Evolutionary conservation across 768 basidiomycete species (phyloP).

Genomic region (Tulasnella sp.): DNA sequence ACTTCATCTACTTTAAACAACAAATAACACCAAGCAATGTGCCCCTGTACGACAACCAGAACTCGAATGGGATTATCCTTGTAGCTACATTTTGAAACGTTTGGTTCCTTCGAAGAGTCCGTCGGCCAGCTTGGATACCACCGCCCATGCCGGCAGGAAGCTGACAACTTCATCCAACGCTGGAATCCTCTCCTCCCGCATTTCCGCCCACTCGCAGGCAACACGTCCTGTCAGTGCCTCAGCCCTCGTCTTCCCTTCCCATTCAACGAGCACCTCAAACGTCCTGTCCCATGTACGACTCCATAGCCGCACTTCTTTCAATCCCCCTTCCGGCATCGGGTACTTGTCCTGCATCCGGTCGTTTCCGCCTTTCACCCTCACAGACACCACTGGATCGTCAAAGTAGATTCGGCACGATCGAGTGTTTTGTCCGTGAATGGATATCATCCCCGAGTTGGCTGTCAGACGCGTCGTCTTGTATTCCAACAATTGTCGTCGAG

Average conservation of each 20-base stretch:
- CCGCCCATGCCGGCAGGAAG: slow-evolving; percentile 57
- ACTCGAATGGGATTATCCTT: not conserved
- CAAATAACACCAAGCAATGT: too few relatives aligned
- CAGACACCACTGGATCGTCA: slow-evolving; percentile 34
- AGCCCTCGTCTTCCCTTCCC: slow-evolving; percentile 26
- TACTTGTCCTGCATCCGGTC: slow-evolving; percentile 34
- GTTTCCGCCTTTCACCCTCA: slow-evolving; percentile 31
- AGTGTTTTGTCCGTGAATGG: slow-evolving; percentile 45
- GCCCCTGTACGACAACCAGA: not conserved
- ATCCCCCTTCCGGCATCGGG: slow-evolving; percentile 29
- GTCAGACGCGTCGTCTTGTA: slow-evolving; percentile 31
- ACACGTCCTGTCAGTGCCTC: slow-evolving; percentile 33
- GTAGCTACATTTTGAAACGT: slow-evolving; percentile 23
- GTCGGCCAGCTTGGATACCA: slow-evolving; percentile 42
- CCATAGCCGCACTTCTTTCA: slow-evolving; percentile 41
- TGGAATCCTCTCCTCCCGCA: slow-evolving; percentile 41
- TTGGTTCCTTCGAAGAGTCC: slow-evolving; percentile 46
- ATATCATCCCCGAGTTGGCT: slow-evolving; percentile 36
- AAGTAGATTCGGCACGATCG: slow-evolving; percentile 52
- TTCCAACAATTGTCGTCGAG: slow-evolving; percentile 31
- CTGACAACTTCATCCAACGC: slow-evolving; percentile 53
- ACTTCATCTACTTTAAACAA: too few relatives aligned
- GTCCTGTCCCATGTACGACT: slow-evolving; percentile 44
- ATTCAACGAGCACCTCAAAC: slow-evolving; percentile 43
- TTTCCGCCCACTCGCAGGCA: slow-evolving; percentile 58